These are phyloP conservation scores for Verbascum thapsus DNA, from an alignment of 257 asterid genomes.

Conservation along the genomic window DNA sequence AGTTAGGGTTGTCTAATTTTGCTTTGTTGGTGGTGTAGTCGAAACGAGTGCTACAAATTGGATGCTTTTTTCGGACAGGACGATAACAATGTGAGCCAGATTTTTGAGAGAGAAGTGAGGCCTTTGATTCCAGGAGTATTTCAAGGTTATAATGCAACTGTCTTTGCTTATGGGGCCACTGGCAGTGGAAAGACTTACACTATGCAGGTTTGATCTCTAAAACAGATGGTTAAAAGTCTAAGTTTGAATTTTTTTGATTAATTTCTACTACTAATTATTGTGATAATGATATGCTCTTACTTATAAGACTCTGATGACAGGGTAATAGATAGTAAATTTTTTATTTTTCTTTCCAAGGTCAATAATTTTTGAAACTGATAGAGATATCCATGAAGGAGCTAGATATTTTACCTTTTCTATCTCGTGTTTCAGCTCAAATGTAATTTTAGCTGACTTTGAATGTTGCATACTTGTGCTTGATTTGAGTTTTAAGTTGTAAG, in stretches of 20 bases:
- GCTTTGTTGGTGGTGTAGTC: slow-evolving; percentile 46
- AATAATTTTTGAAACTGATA: too few relatives aligned
- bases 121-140: slow-evolving; percentile 76
- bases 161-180: slow-evolving; percentile 95
- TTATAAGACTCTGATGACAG: too few relatives aligned
- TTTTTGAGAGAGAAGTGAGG: slow-evolving; percentile 72
- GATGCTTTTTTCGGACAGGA: slow-evolving; percentile 70
- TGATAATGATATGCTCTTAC: too few relatives aligned
- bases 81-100: slow-evolving; percentile 57
- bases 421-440: too few relatives aligned
- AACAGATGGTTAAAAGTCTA: background rate
- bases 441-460: too few relatives aligned
- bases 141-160: slow-evolving; percentile 72
- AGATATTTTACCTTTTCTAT: too few relatives aligned
- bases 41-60: slow-evolving; percentile 78
- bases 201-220: slow-evolving; percentile 69
- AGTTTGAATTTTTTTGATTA: background rate
- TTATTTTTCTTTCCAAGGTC: too few relatives aligned
- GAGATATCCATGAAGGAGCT: too few relatives aligned
- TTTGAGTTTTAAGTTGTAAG: background rate
- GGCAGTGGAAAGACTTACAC: slow-evolving; percentile 96
- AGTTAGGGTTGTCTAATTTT: background rate
- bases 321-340: too few relatives aligned
- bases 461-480: background rate
- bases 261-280: too few relatives aligned